Evolutionary conservation across 2,329 filamentous ascomycete species (phyloP).

Genomic region (Exophiala calicioides): DNA sequence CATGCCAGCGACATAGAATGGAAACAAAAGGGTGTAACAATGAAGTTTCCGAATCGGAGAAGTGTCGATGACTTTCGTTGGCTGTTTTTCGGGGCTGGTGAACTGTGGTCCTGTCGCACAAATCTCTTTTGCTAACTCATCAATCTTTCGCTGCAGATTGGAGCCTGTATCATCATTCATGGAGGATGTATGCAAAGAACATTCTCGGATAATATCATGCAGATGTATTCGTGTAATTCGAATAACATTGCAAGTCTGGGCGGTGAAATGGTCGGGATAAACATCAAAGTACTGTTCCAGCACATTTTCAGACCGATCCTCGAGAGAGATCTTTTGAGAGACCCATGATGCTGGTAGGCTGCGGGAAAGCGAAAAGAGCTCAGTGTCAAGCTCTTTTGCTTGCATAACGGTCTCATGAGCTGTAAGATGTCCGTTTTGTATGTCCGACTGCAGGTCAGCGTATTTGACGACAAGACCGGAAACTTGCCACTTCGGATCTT

Average conservation of each 20-base stretch:
- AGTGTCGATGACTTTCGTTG: background rate
- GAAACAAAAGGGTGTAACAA: slow-evolving; percentile 31
- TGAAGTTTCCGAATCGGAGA: slow-evolving; percentile 15
- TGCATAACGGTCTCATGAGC: slow-evolving; percentile 24
- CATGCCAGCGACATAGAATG: slow-evolving; percentile 29
- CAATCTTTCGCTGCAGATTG: slow-evolving; percentile 25
- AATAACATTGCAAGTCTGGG: slow-evolving; percentile 38
- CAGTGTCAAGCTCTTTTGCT: slow-evolving; percentile 32
- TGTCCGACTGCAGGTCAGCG: slow-evolving; percentile 30
- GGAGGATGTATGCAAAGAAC: slow-evolving; percentile 5
- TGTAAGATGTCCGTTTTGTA: slow-evolving; percentile 21
- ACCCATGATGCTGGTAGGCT: slow-evolving; percentile 20
- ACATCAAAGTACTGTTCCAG: slow-evolving; percentile 34
- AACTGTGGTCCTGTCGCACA: slow-evolving; percentile 38
- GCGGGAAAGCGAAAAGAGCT: slow-evolving; percentile 30
- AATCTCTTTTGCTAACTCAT: slow-evolving; percentile 34
- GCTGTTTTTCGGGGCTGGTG: slow-evolving; percentile 8
- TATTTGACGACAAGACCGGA: slow-evolving; percentile 35
- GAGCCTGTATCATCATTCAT: background rate
- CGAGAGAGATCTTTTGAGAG: slow-evolving; percentile 13
- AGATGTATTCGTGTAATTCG: slow-evolving; percentile 37
- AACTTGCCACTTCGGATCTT: slow-evolving; percentile 37
- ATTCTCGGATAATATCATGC: slow-evolving; percentile 31
- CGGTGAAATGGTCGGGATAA: slow-evolving; percentile 34
- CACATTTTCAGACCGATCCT: slow-evolving; percentile 11